Base-by-base conservation (phyloP, 495 filamentous ascomycete genomes). In the Penicillium samsonianum region DNA sequence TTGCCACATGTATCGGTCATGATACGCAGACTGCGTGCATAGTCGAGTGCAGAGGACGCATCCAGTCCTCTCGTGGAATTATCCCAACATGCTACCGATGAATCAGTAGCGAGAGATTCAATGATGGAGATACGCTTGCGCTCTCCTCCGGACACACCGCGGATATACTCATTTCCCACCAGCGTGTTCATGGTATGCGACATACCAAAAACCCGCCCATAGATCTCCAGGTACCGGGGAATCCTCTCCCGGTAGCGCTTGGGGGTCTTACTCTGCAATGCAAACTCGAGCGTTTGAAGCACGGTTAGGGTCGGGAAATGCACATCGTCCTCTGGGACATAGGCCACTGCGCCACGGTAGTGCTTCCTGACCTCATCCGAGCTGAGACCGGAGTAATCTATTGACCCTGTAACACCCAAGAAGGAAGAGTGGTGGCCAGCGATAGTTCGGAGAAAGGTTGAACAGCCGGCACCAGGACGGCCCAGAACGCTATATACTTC, bases 71-170 rank as follows among this genome's bases (percentile, higher is more conserved):
- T 81, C 3, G 90, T 92, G 17, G 82, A 85, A 69, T 96, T 94
- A 68, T 95, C 91, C 89, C 90, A 94, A 17, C 84, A 90, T 40
- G 82, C 79, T 10, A 96, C 79, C 26, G 83, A 84, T n/a, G 87
- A 88, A 53, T 88, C 87, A 2, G 87, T 89, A 17, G 88, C 80
- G 67, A 93, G 81, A 17, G 80, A 79, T 59, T 85, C 74, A 14
- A 72, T 72, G 40, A 79, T 77, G 2, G 70, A 75, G 8, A 78
- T 71, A 2, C 82, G 85, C 69, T 93, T 94, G 22, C 90, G 78
- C 69, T 96, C 91, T 16, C 91, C 91, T 41, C 91, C 91, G 2
- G 87, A 90, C n/a, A 95, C 82, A 60, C 91, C 91, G n/a, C 91
- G 87, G 46, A 92, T 80, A 62, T 87, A 90, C 14, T 84, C 82